Evolutionary conservation across 371 early-diverging fungal species (phyloP), one percentile per base, ranked within the genome.

Genomic region (Mucor saturninus): DNA sequence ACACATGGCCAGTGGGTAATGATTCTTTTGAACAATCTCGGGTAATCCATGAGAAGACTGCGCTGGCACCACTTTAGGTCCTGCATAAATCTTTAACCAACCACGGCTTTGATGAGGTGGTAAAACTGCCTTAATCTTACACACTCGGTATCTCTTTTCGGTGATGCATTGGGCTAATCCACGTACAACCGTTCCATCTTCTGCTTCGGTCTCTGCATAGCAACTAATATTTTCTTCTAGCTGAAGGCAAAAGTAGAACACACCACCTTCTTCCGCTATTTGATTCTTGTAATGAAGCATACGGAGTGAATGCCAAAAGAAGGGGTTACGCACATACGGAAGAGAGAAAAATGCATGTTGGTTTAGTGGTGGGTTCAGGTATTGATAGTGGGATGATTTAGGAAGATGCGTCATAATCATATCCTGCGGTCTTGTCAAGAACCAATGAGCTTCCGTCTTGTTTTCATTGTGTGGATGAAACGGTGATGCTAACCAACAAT

Each of bases 401-500:
- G 82, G 82, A 8, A 76, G 74, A 58, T 82, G 82, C 0, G 82
- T 77, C 57, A 75, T 62, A 3, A 79, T 74, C 69, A 79, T 73
- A 21, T 73, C 74, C 3, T 38, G n/a, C 4, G 82, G 82, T 15
- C 42, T 60, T 8, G 79, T 69, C 2, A 82, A 61, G 51, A 82
- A 82, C 79, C 79, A 82, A 38, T 79, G 79, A 3, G 74, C 28
- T 37, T 79, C 77, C 40, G 74, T 56, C 29, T 55, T 58, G 50
- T 59, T 62, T 2, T 69, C 60, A 48, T 78, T 81, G 21, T 69
- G 71, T 9, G 73, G 75, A 21, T 75, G 63, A 11, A 46, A 75
- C 2, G 77, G 77, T 10, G 84, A 86, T 1, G 84, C 84, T 6
- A 88, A 68, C 71, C 85, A 86, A 39, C 86, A 86, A 64, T 88